Evolutionary conservation across 1,284 basidiomycete genomes (phyloP).

Genomic region (Cutaneotrichosporon curvatum): DNA sequence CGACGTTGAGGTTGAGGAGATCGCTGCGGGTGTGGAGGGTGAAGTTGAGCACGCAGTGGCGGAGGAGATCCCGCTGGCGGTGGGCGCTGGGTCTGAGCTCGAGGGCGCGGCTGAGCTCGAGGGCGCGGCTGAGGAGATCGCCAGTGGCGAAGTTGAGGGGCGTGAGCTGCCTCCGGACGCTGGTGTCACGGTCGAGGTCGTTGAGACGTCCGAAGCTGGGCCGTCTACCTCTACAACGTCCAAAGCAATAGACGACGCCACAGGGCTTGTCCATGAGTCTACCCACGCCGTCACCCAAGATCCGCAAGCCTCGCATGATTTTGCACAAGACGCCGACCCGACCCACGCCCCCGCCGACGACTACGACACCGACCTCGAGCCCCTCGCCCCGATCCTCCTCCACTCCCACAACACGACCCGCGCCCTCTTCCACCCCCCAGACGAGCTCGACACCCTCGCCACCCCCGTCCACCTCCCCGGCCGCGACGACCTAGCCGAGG

Average conservation of each 20-base stretch:
- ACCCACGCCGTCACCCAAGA: too few relatives aligned
- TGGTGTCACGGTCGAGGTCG: background rate
- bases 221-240: too few relatives aligned
- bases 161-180: background rate
- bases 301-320: too few relatives aligned
- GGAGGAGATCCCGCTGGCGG: too few relatives aligned
- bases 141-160: background rate
- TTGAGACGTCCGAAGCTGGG: background rate
- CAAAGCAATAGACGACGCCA: too few relatives aligned
- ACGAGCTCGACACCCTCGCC: conserved; percentile 12
- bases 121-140: too few relatives aligned
- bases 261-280: too few relatives aligned
- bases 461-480: conserved; percentile 25
- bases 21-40: background rate
- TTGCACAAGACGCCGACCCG: too few relatives aligned
- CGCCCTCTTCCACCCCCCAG: conserved; percentile 24
- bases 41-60: background rate
- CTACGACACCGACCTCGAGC: conserved; percentile 4
- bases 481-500: conserved; percentile 28
- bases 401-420: conserved; percentile 26
- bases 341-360: background rate
- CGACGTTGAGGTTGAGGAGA: background rate
- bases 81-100: too few relatives aligned
- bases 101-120: too few relatives aligned
- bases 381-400: conserved; percentile 19